Percentiles rank a stretch among this genome's conserved stretches.
These are phyloP conservation scores for Sporothrix euskadiensis DNA, from an alignment of 2,329 filamentous ascomycete species.

Conservation along the genomic window DNA sequence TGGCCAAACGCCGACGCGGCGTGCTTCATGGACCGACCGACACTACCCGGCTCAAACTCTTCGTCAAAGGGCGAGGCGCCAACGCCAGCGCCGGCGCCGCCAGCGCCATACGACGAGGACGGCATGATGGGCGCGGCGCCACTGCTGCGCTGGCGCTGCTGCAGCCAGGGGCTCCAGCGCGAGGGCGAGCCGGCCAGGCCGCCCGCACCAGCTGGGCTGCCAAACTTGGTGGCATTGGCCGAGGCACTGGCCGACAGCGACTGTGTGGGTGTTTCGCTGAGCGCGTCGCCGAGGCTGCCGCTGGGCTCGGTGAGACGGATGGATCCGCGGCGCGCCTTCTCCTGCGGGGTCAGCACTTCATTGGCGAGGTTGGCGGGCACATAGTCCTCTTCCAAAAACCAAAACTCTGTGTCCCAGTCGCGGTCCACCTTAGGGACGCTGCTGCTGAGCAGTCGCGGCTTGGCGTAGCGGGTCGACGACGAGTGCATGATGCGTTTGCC, in stretches of 20 bases:
- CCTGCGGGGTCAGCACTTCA: conserved; percentile 65
- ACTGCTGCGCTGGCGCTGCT: conserved; percentile 40
- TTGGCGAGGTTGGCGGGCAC: conserved; percentile 69
- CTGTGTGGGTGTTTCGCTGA: conserved; percentile 38
- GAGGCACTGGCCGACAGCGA: conserved; percentile 39
- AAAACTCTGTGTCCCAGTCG: conserved; percentile 68
- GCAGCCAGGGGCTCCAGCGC: conserved; percentile 58
- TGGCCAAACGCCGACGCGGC: conserved; percentile 62
- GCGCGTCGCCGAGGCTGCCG: conserved; percentile 43
- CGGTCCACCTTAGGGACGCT: conserved; percentile 61
- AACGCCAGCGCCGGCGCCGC: conserved; percentile 33
- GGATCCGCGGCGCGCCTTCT: conserved; percentile 66
- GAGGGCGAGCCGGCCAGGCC: conserved; percentile 60
- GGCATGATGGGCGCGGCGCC: conserved; percentile 31
- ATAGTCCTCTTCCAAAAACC: conserved; percentile 81
- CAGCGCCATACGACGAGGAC: conserved; percentile 42
- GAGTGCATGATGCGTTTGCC: conserved; percentile 69
- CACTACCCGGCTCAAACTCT: conserved; percentile 42
- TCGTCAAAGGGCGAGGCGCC: conserved; percentile 44
- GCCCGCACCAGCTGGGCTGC: conserved; percentile 49
- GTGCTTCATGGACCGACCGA: conserved; percentile 44
- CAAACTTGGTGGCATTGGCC: conserved; percentile 54
- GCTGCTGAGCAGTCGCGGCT: conserved; percentile 69
- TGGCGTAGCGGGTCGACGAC: conserved; percentile 56
- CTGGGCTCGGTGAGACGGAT: conserved; percentile 44